These are phyloP conservation scores for Aspergillus affinis DNA, from an alignment of 495 filamentous ascomycete species.

Conservation along the genomic window DNA sequence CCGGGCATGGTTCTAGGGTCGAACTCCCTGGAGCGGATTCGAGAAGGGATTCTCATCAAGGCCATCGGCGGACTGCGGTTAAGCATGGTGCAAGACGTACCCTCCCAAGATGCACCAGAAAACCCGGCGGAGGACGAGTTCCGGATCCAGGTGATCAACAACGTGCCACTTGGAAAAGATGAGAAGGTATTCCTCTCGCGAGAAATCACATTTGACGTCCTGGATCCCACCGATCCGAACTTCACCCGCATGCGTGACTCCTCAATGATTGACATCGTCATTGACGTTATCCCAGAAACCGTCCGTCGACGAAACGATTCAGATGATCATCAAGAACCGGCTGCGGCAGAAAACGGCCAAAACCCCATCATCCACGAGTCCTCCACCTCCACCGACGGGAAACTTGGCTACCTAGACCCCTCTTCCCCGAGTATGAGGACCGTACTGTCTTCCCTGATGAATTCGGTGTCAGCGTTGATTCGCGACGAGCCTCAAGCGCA, in stretches of 20 bases:
- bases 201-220: constrained; percentile 69
- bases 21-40: constrained; percentile 56
- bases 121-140: constrained; percentile 46
- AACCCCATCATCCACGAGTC: constrained; percentile 21
- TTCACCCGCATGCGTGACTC: constrained; percentile 78
- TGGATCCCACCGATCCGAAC: constrained; percentile 72
- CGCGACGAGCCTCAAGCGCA: constrained; percentile 40
- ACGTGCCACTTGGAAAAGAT: constrained; percentile 79
- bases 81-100: constrained; percentile 71
- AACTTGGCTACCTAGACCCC: constrained; percentile 32
- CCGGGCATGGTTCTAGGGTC: constrained; percentile 55
- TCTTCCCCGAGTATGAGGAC: constrained; percentile 48
- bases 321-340: constrained; percentile 31
- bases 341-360: constrained; percentile 24
- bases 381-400: constrained; percentile 19
- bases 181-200: constrained; percentile 84
- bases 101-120: constrained; percentile 32
- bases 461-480: constrained; percentile 56
- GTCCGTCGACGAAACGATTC: constrained; percentile 40
- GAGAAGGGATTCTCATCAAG: constrained; percentile 77
- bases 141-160: constrained; percentile 75
- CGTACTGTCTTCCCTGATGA: constrained; percentile 56
- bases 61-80: constrained; percentile 76
- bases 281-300: constrained; percentile 53
- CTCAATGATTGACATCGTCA: constrained; percentile 67